Percentiles rank a stretch among this genome's conserved stretches.
Evolutionary conservation across 1,284 basidiomycete genomes (phyloP).

Genomic region (Golubevia sp.): DNA sequence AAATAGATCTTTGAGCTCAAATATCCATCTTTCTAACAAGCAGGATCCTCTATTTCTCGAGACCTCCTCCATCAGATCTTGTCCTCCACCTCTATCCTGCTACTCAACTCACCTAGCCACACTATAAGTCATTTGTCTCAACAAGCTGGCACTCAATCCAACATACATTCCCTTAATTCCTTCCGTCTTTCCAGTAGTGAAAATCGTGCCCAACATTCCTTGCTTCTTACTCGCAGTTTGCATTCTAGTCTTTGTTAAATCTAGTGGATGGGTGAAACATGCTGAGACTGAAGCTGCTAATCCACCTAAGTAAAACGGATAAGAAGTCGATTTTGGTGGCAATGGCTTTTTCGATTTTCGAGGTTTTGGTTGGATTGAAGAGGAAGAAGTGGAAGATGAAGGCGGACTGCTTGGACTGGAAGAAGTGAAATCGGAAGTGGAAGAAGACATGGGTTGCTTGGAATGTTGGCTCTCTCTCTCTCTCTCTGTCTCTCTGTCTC

Average conservation of each 20-base stretch:
- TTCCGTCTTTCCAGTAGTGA: conserved; percentile 30
- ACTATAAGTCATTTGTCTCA: conserved; percentile 58
- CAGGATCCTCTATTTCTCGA: too few species aligned
- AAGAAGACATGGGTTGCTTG: too few species aligned
- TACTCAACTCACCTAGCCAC: conserved; percentile 28
- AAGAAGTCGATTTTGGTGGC: too few species aligned
- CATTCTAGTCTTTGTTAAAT: conserved; percentile 59
- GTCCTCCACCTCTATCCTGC: too few species aligned
- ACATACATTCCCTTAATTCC: conserved; percentile 46
- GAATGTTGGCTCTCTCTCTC: too few species aligned
- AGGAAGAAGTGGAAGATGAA: neutral
- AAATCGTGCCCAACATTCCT: conserved; percentile 29
- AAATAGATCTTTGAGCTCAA: too few species aligned
- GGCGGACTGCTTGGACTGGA: neutral
- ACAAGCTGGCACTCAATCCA: conserved; percentile 45
- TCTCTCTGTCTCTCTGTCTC: too few species aligned
- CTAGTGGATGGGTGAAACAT: conserved; percentile 60
- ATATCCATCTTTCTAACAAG: too few species aligned
- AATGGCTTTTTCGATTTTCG: neutral
- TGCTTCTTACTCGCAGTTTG: conserved; percentile 50
- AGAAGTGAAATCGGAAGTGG: neutral
- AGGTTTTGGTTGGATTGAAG: neutral
- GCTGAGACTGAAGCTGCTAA: conserved; percentile 52
- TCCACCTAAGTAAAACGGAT: conserved; percentile 31
- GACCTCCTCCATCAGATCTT: too few species aligned